Conservation (phyloP, 192 early-diverging fungal species). For the Lunasporangiospora selenospora region DNA sequence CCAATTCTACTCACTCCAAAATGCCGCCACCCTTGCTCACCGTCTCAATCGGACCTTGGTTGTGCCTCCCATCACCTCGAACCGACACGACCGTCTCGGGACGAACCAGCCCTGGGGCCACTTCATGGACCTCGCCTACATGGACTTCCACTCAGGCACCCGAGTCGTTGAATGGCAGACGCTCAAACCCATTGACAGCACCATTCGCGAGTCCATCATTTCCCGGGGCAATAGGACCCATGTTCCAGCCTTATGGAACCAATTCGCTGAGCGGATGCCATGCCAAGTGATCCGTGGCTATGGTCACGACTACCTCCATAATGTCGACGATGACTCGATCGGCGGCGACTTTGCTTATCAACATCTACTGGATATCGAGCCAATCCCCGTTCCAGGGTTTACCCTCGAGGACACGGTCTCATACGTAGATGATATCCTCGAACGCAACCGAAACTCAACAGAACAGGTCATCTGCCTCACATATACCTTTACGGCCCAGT, state of each 20-base stretch:
- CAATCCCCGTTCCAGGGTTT: conserved; percentile 18
- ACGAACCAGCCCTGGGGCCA: conserved; percentile 36
- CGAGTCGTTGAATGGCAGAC: conserved; percentile 24
- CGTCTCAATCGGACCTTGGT: conserved; percentile 37
- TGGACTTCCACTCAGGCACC: conserved; percentile 16
- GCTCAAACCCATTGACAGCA: conserved; percentile 12
- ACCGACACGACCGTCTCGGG: conserved; percentile 31
- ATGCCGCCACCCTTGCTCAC: conserved; percentile 25
- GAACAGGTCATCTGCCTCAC: conserved; percentile 23
- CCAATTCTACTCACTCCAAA: conserved; percentile 35
- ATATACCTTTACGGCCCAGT: conserved; percentile 32
- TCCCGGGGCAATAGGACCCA: conserved; percentile 8
- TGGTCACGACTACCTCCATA: conserved; percentile 35
- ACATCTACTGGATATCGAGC: conserved; percentile 14
- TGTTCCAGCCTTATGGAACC: conserved; percentile 7
- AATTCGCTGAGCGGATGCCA: conserved; percentile 8
- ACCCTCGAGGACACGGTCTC: not conserved
- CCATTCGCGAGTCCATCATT: conserved; percentile 3
- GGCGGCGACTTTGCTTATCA: conserved; percentile 42
- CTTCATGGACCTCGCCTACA: conserved; percentile 37
- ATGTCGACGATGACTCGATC: conserved; percentile 27
- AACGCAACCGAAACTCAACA: conserved; percentile 25
- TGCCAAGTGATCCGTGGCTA: conserved; percentile 32
- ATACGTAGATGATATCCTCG: conserved; percentile 24
- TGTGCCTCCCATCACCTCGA: conserved; percentile 35